Conservation (phyloP, 495 filamentous ascomycete genomes). For the Glarea lozoyensis region DNA sequence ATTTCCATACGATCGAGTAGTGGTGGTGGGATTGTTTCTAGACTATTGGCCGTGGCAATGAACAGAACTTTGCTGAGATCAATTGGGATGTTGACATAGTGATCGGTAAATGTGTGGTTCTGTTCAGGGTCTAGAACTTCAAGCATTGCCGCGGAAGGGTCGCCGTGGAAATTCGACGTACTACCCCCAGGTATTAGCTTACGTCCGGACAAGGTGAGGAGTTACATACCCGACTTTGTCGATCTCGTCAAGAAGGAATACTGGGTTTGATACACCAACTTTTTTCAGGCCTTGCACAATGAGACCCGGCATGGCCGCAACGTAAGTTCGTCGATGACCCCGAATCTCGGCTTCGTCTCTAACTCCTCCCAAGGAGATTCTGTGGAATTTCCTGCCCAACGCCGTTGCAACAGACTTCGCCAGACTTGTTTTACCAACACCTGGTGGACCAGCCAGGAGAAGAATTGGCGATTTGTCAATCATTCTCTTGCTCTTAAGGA, state of each 20-base stretch:
- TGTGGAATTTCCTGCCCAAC: constrained; percentile 90
- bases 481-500: constrained; percentile 65
- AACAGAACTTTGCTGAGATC: constrained; percentile 96
- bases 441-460: constrained; percentile 87
- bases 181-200: not conserved
- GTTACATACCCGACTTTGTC: constrained; percentile 72
- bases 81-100: constrained; percentile 94
- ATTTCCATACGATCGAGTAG: constrained; percentile 98
- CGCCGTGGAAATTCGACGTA: constrained; percentile 84
- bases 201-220: not conserved
- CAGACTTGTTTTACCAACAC: constrained; percentile 92
- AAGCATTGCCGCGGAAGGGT: constrained; percentile 97
- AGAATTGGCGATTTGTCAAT: constrained; percentile 95
- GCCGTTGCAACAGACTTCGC: constrained; percentile 91
- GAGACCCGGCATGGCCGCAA: constrained; percentile 95
- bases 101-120: constrained; percentile 89
- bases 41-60: constrained; percentile 94
- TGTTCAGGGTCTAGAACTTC: constrained; percentile 98
- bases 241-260: constrained; percentile 96
- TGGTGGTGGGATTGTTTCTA: constrained; percentile 90
- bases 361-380: constrained; percentile 94
- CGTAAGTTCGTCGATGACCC: constrained; percentile 92
- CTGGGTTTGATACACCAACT: constrained; percentile 90
- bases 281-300: constrained; percentile 94
- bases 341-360: constrained; percentile 95